These are phyloP conservation scores for Paecilomyces sp. DNA, from an alignment of 2,329 filamentous ascomycete species.

Conservation along the genomic window DNA sequence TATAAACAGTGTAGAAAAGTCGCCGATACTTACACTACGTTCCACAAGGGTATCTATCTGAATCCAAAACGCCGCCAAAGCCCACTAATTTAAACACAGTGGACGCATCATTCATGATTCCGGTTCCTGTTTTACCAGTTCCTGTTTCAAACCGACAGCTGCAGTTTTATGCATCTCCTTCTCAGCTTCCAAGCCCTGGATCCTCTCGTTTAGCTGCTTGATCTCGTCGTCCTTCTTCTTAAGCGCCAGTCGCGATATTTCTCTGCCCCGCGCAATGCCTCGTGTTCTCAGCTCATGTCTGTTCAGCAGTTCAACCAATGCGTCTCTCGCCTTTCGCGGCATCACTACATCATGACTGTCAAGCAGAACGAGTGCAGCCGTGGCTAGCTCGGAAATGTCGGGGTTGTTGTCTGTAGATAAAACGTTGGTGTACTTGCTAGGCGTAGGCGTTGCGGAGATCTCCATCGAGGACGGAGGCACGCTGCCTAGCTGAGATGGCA, in stretches of 20 bases:
- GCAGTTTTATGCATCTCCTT: constrained; percentile 45
- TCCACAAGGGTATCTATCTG: neutral
- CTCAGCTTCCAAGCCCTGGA: constrained; percentile 53
- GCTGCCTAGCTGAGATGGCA: neutral
- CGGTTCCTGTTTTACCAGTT: constrained; percentile 12
- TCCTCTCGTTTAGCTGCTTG: constrained; percentile 58
- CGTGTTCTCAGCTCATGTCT: constrained; percentile 52
- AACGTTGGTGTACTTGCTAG: constrained; percentile 20
- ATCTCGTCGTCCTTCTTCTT: constrained; percentile 60
- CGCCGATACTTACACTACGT: neutral
- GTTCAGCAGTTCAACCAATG: constrained; percentile 40
- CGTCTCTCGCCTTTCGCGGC: constrained; percentile 23
- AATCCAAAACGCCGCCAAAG: neutral
- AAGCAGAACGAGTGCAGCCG: constrained; percentile 24
- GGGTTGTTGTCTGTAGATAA: constrained; percentile 12
- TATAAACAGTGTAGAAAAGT: neutral
- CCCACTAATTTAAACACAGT: neutral
- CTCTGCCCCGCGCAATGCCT: constrained; percentile 58
- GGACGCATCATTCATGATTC: neutral
- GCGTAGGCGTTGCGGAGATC: constrained; percentile 25
- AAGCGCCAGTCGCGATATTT: constrained; percentile 56
- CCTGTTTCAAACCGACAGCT: constrained; percentile 30
- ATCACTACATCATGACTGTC: constrained; percentile 27
- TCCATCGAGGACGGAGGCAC: constrained; percentile 16
- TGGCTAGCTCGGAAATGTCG: constrained; percentile 15